phyloP scores from a whole-genome alignment of 2,329 filamentous ascomycete species.

The Calcarisporium arbuscula region DNA sequence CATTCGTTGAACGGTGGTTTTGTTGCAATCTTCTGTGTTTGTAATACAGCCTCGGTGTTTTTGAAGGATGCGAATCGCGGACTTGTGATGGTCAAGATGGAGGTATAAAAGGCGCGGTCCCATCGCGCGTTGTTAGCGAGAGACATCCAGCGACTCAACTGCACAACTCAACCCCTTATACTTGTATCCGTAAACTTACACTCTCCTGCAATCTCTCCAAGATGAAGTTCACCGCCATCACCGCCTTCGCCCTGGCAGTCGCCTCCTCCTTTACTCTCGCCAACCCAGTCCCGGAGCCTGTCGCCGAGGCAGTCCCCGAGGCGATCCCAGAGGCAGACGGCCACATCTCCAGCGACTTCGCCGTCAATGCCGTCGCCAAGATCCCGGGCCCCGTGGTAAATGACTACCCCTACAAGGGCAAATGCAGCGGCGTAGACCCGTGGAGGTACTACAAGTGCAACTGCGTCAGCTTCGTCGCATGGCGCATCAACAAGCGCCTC shows the following conservation, averaged over 20 bases:
- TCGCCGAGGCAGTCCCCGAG: no score
- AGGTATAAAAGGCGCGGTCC: no score
- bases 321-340: no score
- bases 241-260: conserved; percentile 1
- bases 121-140: no score
- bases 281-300: conserved; percentile 7
- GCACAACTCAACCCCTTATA: no score
- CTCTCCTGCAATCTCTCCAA: background rate
- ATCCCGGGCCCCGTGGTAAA: conserved; percentile 11
- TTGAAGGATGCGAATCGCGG: no score
- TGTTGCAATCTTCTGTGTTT: no score
- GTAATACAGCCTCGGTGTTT: no score
- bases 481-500: conserved; percentile 14
- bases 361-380: conserved; percentile 8
- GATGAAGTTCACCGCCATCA: conserved; percentile 3
- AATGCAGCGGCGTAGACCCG: conserved; percentile 11
- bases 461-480: conserved; percentile 16
- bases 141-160: no score
- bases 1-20: no score
- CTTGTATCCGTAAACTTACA: no score
- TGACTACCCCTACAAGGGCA: conserved; percentile 15
- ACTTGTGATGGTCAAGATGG: no score
- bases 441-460: conserved; percentile 14
- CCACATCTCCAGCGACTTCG: conserved; percentile 6
- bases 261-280: conserved; percentile 1